Conservation (phyloP, 2,329 filamentous ascomycete genomes). For the Arthrinium phaeospermum region DNA sequence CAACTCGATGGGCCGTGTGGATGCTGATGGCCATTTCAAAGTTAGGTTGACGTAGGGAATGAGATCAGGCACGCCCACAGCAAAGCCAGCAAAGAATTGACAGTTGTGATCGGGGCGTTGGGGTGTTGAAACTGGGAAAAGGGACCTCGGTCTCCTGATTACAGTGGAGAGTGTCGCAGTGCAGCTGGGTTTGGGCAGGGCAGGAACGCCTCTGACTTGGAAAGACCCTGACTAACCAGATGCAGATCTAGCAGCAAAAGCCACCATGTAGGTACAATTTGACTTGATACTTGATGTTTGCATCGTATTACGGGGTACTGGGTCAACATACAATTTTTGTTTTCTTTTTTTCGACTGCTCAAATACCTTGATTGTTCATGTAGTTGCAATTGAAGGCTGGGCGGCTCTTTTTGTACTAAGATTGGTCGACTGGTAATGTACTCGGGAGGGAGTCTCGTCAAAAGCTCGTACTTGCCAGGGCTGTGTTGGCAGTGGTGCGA, state of each 20-base stretch:
- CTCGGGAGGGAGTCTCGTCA: background rate
- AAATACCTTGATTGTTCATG: too few species aligned
- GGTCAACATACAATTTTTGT: too few species aligned
- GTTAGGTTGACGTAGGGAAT: background rate
- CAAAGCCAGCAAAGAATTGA: background rate
- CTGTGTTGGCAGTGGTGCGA: background rate
- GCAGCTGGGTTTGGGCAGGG: background rate
- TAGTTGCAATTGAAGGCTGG: too few species aligned
- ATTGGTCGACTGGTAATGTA: too few species aligned
- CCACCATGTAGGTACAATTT: too few species aligned
- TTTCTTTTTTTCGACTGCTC: too few species aligned
- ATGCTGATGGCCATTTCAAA: background rate
- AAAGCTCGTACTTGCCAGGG: background rate
- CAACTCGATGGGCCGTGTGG: background rate
- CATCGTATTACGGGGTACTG: background rate
- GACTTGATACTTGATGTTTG: background rate
- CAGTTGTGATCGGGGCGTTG: background rate
- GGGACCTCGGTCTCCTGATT: background rate
- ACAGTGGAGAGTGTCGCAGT: background rate
- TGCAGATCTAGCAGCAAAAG: background rate
- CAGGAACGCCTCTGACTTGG: background rate
- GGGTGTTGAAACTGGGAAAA: background rate
- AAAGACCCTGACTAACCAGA: background rate
- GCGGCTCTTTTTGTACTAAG: too few species aligned
- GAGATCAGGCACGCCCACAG: background rate